phyloP scores from a whole-genome alignment of 2,329 filamentous ascomycete genomes.

The Blumeria hordei region DNA sequence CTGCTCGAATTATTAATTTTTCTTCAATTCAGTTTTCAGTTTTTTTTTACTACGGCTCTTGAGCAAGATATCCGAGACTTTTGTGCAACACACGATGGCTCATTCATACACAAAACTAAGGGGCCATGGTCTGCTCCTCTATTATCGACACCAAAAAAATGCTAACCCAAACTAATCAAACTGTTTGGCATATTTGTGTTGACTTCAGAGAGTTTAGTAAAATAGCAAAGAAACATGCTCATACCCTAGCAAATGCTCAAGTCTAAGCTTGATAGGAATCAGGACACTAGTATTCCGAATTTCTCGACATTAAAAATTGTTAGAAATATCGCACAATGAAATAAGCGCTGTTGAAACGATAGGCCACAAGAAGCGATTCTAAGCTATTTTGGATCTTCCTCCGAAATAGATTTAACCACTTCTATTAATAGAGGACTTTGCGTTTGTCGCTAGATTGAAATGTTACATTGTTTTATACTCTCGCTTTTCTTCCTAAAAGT shows the following conservation, averaged over 20 bases:
- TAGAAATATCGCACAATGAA: no score
- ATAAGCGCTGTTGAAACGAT: no score
- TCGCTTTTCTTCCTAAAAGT: no score
- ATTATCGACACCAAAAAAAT: not conserved
- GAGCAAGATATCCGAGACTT: not conserved
- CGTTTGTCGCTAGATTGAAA: no score
- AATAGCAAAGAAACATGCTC: not conserved
- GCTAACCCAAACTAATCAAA: not conserved
- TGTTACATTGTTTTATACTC: no score
- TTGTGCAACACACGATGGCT: not conserved
- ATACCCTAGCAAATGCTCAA: not conserved
- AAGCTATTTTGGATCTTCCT: no score
- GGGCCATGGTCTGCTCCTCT: not conserved
- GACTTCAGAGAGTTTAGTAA: not conserved
- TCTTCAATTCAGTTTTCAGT: not conserved
- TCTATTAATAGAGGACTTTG: no score
- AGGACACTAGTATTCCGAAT: not conserved
- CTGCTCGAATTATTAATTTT: not conserved
- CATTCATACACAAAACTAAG: not conserved
- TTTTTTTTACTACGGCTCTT: not conserved
- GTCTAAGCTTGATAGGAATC: not conserved
- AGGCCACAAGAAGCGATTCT: no score
- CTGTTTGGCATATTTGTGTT: not conserved
- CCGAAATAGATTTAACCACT: no score
- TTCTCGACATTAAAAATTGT: not conserved